Conservation (phyloP, 345 rosid species). For the Eucalyptus regnans region DNA sequence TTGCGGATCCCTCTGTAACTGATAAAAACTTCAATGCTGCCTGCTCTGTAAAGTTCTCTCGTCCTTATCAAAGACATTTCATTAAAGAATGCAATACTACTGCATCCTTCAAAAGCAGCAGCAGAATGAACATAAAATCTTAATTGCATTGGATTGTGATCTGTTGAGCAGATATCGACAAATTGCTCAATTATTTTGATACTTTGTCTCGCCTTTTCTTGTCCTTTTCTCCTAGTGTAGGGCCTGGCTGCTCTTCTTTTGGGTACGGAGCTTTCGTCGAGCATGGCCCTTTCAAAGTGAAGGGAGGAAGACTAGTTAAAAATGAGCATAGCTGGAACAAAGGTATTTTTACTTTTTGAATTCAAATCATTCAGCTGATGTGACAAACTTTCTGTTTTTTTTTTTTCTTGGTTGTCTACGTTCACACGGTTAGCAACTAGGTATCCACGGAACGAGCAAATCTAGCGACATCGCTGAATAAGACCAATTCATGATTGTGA, state of each 20-base stretch:
- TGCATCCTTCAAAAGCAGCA: not conserved
- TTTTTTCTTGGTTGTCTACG: too few species aligned
- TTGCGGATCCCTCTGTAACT: not conserved
- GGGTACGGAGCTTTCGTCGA: slow-evolving; percentile 28
- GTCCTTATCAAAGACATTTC: not conserved
- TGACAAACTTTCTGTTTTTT: not conserved
- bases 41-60: not conserved
- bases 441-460: not conserved
- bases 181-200: not conserved
- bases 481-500: not conserved
- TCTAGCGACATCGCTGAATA: not conserved
- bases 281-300: slow-evolving; percentile 25
- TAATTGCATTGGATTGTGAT: not conserved
- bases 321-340: slow-evolving; percentile 23
- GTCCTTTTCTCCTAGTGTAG: not conserved
- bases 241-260: slow-evolving; percentile 27
- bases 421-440: not conserved
- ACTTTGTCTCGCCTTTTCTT: not conserved
- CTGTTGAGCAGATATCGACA: not conserved
- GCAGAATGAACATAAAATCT: not conserved
- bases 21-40: not conserved
- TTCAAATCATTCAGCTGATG: not conserved
- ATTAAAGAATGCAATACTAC: not conserved
- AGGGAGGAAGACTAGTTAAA: not conserved
- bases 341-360: not conserved